A percentile compares a stretch with the other conserved stretches of the same genome.
Conservation (phyloP, 305 asterid species). For the Coffea humblotiana region DNA sequence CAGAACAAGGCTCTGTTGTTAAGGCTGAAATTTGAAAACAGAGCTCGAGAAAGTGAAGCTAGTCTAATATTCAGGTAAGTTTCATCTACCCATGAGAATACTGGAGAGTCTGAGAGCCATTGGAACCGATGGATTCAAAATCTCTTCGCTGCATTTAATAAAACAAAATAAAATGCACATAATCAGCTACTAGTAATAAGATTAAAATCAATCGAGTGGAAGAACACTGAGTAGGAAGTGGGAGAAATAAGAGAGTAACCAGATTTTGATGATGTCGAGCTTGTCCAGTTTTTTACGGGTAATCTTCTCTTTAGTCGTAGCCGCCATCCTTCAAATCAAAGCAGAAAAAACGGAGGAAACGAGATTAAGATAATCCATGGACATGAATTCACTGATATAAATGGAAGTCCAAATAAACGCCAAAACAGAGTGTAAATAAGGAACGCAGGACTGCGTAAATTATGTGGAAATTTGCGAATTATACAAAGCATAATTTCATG, state of each 20-base stretch:
- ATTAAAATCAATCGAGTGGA: not conserved
- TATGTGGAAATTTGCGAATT: not conserved
- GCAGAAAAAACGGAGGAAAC: slow-evolving; percentile 7
- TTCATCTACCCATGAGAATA: slow-evolving; percentile 81
- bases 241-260: slow-evolving; percentile 34
- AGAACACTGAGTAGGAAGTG: too few relatives aligned
- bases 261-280: slow-evolving; percentile 75
- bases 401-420: not conserved
- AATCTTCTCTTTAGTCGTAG: slow-evolving; percentile 77
- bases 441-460: too few relatives aligned
- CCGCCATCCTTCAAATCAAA: slow-evolving; percentile 78
- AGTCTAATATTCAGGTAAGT: not conserved
- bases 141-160: slow-evolving; percentile 60
- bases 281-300: slow-evolving; percentile 64
- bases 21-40: slow-evolving; percentile 2
- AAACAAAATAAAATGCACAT: slow-evolving; percentile 9
- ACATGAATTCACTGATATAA: not conserved
- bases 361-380: not conserved
- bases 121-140: slow-evolving; percentile 84
- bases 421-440: not conserved
- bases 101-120: slow-evolving; percentile 98
- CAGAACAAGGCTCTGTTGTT: not conserved
- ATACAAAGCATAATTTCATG: not conserved
- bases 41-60: not conserved
- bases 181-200: not conserved